Base-by-base conservation (phyloP, 495 filamentous ascomycete species). In the Xylaria longipes region DNA sequence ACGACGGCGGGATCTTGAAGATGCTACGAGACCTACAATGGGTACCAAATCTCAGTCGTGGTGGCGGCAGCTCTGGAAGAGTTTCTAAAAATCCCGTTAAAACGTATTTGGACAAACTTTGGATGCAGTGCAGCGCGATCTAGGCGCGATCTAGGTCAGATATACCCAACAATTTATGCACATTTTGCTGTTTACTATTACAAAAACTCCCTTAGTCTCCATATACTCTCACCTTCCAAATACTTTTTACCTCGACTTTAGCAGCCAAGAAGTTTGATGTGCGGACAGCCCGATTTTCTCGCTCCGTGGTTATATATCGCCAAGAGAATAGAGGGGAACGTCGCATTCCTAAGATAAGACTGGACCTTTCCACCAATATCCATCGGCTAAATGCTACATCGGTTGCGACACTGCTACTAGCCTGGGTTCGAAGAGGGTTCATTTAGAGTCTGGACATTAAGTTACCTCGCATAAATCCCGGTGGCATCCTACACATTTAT, bases 1-100 rank as follows among this genome's bases (percentile, higher is more conserved):
- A 0, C 81, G 89, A 48, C 82, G 88, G 29, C 82, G 84, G 50
- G 81, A 86, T 72, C 62, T 82, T 14, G 84, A 86, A 3, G 80
- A 82, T 41, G 73, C 68, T 0, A 78, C 80, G 60, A 20, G 8
- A 14, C 35, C 43, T 37, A 2, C 9, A 29, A 27, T 15, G 4
- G 39, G 25, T 22, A 39, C 5, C 27, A 45, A 66, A 35, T 25
- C 33, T 33, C 35, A 50, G 39, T 14, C 69, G 37, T 71, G 61
- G 69, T 71, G 69, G 69, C 35, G 29, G 8, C 0, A 35, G 52
- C 61, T 71, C 6, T 71, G 61, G 69, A 20, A 65, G 22, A 71
- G 50, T 25, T 65, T 71, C 39, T 71, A 41, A 50, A 27, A 12
- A 37, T 65, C 15, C 35, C 29, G 46, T 65, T 12, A 25, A 31